Percentiles rank a stretch among this genome's conserved stretches.
phyloP scores from a whole-genome alignment of 2,329 filamentous ascomycete species.

The Paracorniculantispora psalliotae region DNA sequence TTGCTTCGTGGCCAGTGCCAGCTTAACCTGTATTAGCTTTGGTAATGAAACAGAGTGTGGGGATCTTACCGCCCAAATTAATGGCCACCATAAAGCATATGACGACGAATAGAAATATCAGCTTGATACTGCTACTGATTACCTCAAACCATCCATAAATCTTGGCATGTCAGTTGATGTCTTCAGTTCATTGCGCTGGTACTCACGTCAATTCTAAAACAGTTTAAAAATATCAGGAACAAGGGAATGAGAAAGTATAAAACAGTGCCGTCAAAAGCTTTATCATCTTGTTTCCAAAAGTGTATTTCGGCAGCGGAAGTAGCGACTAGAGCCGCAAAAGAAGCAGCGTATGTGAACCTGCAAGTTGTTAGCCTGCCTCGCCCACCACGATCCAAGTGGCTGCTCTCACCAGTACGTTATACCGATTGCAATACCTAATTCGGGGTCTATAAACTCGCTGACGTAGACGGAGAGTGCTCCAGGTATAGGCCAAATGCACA shows the following conservation, averaged over 20 bases:
- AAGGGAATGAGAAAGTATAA: slow-evolving; percentile 23
- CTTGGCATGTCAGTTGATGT: slow-evolving; percentile 12
- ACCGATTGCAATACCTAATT: slow-evolving; percentile 28
- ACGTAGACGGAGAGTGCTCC: slow-evolving; percentile 28
- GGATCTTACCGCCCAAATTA: slow-evolving; percentile 7
- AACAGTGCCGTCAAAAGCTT: slow-evolving; percentile 16
- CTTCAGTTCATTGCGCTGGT: background rate
- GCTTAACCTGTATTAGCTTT: background rate
- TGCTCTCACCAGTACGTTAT: slow-evolving; percentile 28
- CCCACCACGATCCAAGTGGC: background rate
- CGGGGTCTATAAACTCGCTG: slow-evolving; percentile 27
- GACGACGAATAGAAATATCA: slow-evolving; percentile 22
- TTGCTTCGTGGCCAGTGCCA: background rate
- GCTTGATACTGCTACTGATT: slow-evolving; percentile 21
- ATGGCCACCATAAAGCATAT: slow-evolving; percentile 20
- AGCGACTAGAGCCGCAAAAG: slow-evolving; percentile 23
- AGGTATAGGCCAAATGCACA: slow-evolving; percentile 29
- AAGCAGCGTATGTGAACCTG: slow-evolving; percentile 26
- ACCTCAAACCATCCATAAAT: slow-evolving; percentile 27
- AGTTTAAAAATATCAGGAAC: slow-evolving; percentile 20
- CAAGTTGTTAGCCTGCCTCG: background rate
- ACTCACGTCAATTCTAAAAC: slow-evolving; percentile 22
- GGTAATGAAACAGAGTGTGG: background rate
- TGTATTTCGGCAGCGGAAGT: slow-evolving; percentile 22
- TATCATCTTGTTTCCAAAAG: slow-evolving; percentile 19